phyloP scores from a whole-genome alignment of 331 rosid species.

The Ulmus americana region DNA sequence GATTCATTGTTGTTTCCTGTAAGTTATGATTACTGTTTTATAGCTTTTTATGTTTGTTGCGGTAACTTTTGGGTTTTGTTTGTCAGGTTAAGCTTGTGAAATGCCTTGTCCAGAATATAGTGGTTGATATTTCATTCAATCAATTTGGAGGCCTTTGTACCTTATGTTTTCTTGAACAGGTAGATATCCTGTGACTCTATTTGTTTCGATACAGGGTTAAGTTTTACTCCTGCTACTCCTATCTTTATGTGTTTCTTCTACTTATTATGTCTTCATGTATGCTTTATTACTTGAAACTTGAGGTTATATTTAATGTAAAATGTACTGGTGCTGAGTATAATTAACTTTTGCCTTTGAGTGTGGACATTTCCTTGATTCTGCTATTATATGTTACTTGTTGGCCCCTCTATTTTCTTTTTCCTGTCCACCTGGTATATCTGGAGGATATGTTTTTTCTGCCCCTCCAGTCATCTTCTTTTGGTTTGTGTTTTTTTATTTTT shows the following conservation, averaged over 20 bases:
- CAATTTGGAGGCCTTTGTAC: conserved; percentile 96
- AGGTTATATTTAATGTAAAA: neutral
- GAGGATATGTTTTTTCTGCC: neutral
- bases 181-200: conserved; percentile 17
- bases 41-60: neutral
- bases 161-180: conserved; percentile 91
- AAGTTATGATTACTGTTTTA: neutral
- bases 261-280: neutral
- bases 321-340: neutral
- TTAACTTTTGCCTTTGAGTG: neutral
- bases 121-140: conserved; percentile 90
- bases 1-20: too few species aligned
- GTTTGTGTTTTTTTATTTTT: neutral
- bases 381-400: neutral
- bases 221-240: neutral
- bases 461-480: neutral
- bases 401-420: neutral
- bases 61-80: conserved; percentile 18
- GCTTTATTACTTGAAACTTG: neutral
- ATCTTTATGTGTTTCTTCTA: neutral
- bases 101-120: conserved; percentile 79
- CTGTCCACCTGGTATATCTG: neutral
- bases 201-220: too few species aligned
- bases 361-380: neutral
- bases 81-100: conserved; percentile 94